Evolutionary conservation across 2,329 filamentous ascomycete species (phyloP).

Genomic region (Hirsutella thompsonii): DNA sequence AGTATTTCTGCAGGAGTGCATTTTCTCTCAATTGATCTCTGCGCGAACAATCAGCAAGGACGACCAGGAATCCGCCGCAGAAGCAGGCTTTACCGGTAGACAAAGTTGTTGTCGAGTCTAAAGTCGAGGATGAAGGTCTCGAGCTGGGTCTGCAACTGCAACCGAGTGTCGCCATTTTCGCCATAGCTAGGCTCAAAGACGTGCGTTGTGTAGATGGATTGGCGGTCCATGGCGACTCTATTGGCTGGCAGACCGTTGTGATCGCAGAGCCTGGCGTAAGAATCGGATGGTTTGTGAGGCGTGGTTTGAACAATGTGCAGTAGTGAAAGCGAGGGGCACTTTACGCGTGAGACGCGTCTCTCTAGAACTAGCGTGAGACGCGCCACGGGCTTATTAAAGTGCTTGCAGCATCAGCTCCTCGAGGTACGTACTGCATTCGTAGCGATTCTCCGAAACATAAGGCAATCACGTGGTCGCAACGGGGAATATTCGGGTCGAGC

Average conservation of each 20-base stretch:
- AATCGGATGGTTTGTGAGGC: background rate
- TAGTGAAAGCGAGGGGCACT: constrained; percentile 5
- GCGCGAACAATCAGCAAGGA: constrained; percentile 5
- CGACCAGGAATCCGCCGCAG: background rate
- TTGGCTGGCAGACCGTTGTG: constrained; percentile 5
- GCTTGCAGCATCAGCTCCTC: constrained; percentile 11
- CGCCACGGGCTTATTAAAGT: constrained; percentile 11
- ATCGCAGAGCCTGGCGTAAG: background rate
- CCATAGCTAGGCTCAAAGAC: constrained; percentile 60
- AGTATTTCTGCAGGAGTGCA: constrained; percentile 85
- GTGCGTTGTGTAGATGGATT: constrained; percentile 75
- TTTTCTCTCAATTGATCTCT: constrained; percentile 96
- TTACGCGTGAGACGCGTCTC: constrained; percentile 10
- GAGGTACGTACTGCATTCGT: no score
- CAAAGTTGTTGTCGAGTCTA: constrained; percentile 83
- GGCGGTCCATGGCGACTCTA: constrained; percentile 58
- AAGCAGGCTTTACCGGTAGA: constrained; percentile 63
- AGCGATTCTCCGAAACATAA: background rate
- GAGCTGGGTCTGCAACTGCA: constrained; percentile 65
- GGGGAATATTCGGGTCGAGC: constrained; percentile 9
- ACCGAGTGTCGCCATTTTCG: constrained; percentile 54
- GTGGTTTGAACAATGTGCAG: background rate
- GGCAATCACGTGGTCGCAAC: constrained; percentile 11
- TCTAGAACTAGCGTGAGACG: constrained; percentile 8
- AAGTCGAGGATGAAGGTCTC: constrained; percentile 90